A percentile compares a stretch with the other conserved stretches of the same genome.
Conservation (phyloP, 306 rosid species). For the Vachellia collinsii region DNA sequence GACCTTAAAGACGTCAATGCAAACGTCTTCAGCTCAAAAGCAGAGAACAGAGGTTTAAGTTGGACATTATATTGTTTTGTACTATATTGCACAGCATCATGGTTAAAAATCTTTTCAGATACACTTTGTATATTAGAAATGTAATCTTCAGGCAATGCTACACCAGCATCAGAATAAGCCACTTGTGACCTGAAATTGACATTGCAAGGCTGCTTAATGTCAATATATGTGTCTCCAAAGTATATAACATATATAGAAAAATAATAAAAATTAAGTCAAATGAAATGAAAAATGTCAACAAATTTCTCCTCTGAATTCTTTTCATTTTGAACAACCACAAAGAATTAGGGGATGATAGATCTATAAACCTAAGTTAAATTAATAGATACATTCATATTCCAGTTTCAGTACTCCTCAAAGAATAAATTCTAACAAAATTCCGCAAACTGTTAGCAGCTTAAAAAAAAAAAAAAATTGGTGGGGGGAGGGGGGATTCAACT, state of each 20-base stretch:
- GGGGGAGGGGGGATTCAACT: neutral
- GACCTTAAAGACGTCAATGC: constrained; percentile 70
- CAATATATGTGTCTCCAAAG: constrained; percentile 7
- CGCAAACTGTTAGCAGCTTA: neutral
- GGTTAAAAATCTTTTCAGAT: constrained; percentile 54
- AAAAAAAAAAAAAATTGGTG: neutral
- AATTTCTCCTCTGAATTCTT: neutral
- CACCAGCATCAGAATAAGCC: constrained; percentile 80
- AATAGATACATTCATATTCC: neutral
- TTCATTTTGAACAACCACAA: neutral
- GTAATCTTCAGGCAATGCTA: constrained; percentile 54
- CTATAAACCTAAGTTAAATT: neutral
- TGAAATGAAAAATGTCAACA: neutral
- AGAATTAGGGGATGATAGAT: neutral
- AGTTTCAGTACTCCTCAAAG: neutral
- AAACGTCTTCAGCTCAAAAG: constrained; percentile 61
- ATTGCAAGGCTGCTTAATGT: constrained; percentile 39
- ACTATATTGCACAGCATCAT: constrained; percentile 53
- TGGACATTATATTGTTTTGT: constrained; percentile 65
- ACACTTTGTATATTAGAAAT: constrained; percentile 46
- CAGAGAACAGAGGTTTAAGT: constrained; percentile 79
- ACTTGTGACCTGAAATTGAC: constrained; percentile 61
- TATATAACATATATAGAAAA: neutral
- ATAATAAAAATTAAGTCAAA: neutral
- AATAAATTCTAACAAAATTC: neutral